These are phyloP conservation scores for Stephanodiscus minutulus DNA, from an alignment of 108 stramenopile genomes.

Conservation along the genomic window DNA sequence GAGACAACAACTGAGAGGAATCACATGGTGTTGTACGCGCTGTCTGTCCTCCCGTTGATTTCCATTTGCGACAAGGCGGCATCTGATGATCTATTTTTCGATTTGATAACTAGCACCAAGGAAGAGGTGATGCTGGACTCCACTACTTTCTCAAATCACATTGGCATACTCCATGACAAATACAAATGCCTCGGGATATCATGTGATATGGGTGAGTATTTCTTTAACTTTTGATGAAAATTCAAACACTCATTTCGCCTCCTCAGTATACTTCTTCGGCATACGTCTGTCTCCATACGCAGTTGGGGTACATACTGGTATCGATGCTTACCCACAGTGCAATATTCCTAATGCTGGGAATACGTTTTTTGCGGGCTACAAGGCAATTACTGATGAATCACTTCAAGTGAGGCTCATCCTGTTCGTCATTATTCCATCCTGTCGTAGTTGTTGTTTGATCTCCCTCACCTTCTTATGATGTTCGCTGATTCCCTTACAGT, in stretches of 20 bases:
- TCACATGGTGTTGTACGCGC: constrained; percentile 40
- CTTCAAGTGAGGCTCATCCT: constrained; percentile 13
- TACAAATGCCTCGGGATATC: constrained; percentile 45
- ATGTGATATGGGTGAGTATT: constrained; percentile 22
- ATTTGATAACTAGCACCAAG: constrained; percentile 15
- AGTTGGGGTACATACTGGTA: neutral
- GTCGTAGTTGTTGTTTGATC: neutral
- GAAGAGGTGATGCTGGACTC: constrained; percentile 3
- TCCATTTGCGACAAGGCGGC: constrained; percentile 39
- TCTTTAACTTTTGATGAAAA: neutral
- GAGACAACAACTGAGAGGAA: constrained; percentile 11
- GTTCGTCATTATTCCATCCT: neutral
- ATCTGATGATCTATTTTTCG: constrained; percentile 24
- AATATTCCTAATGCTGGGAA: constrained; percentile 1
- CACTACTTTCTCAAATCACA: constrained; percentile 7
- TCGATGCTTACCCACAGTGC: constrained; percentile 9
- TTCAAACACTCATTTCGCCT: neutral
- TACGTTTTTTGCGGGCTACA: constrained; percentile 29
- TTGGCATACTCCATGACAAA: constrained; percentile 30
- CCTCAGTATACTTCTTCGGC: too few relatives aligned
- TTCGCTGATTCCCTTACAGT: constrained; percentile 5
- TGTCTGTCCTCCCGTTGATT: constrained; percentile 38
- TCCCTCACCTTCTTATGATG: neutral
- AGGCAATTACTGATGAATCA: constrained; percentile 26
- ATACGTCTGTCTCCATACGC: neutral